Conservation (phyloP, 257 asterid species). For the Vinca minor region DNA sequence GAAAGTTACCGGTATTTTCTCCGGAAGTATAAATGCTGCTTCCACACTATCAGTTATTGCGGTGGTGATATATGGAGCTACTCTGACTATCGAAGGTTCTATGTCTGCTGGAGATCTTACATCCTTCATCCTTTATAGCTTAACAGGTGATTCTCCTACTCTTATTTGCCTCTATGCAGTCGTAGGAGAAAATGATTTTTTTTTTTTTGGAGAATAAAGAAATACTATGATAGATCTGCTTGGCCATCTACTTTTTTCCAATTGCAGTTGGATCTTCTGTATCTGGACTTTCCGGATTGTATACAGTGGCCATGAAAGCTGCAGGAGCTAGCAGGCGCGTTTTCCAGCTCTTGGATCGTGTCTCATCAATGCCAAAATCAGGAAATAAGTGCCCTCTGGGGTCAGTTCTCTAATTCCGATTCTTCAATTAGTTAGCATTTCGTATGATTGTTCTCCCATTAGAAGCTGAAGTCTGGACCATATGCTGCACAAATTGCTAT, state of each 20-base stretch:
- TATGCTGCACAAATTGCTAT: not conserved
- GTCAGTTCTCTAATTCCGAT: constrained; percentile 26
- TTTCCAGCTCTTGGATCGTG: constrained; percentile 69
- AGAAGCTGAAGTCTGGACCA: not conserved
- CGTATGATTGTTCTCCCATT: not conserved
- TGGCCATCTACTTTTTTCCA: constrained; percentile 6
- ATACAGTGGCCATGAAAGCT: constrained; percentile 73
- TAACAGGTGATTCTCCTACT: constrained; percentile 44
- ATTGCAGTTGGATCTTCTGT: constrained; percentile 67
- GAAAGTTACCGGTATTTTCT: constrained; percentile 61
- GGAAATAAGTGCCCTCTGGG: constrained; percentile 63
- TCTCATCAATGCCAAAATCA: constrained; percentile 53
- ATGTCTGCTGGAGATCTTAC: constrained; percentile 73
- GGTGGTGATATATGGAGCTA: constrained; percentile 69
- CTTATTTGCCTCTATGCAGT: not conserved
- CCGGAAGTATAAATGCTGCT: constrained; percentile 70
- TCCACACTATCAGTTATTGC: constrained; percentile 72
- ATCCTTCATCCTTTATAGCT: constrained; percentile 74
- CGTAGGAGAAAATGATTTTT: not conserved
- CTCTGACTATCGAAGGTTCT: constrained; percentile 65
- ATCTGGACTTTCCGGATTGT: constrained; percentile 60
- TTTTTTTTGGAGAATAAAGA: not conserved
- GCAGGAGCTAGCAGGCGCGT: constrained; percentile 89
- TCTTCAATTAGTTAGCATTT: constrained; percentile 2
- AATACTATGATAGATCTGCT: constrained; percentile 12